Evolutionary conservation across 2,329 filamentous ascomycete genomes (phyloP), one percentile per base, ranked within the genome.

Genomic region (Colletotrichum abscissum): DNA sequence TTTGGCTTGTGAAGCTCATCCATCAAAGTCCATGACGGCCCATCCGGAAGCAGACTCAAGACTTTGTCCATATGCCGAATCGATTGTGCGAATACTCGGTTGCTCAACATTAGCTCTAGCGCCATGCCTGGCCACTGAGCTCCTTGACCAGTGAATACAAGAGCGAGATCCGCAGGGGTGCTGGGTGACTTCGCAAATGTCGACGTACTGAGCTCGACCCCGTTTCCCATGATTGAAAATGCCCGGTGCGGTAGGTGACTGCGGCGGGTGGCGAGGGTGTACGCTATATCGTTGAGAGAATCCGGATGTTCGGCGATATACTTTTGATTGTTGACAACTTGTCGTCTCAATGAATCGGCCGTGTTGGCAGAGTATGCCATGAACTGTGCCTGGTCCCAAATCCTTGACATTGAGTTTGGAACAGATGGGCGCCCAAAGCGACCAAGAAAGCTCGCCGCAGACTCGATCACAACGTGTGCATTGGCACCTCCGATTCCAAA

Each of bases 401-500:
- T 4, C 4, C 19, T 35, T 1, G 26, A n/a, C 4, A 22, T 12
- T n/a, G 35, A 3, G 16, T 35, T 42, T 1, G 1, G 66, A 22
- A 6, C 28, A 26, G 22, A 16, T 11, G 33, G 42, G 22, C 49
- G 8, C 14, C 24, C 28, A 16, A 22, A 77, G 70, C 28, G 49
- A 30, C 55, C 28, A 8, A 49, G 11, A 52, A 60, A 59, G 55
- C 22, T 42, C 4, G 0, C 19, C 12, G 67, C 54, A 0, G 76
- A 71, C 5, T 78, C 76, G 5, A 82, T 30, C 30, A 81, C 35
- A 35, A 79, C 78, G 49, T 85, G 83, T 0, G 77, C 82, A 60
- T 85, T 84, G 9, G 80, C 72, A 0, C 84, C 83, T 0, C 84
- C 84, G 52, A 81, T 81, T 3, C 84, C 83, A 69, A 84, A 86